A percentile compares a stretch with the other conserved stretches of the same genome.
Conservation (phyloP, 2,329 filamentous ascomycete species). For the Diplodia intermedia region DNA sequence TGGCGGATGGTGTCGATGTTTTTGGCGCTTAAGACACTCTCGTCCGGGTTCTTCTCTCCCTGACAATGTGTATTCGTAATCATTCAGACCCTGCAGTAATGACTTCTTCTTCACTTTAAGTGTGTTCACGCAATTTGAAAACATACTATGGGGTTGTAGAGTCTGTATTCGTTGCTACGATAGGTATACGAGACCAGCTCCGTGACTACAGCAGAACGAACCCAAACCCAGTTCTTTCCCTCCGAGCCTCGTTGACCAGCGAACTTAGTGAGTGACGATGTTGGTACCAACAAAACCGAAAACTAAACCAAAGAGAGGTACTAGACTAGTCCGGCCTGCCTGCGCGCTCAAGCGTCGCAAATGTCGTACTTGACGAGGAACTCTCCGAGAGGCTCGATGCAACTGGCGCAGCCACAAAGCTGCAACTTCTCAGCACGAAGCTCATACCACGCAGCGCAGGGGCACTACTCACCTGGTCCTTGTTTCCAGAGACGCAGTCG, state of each 20-base stretch:
- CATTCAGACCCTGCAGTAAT: too few species aligned
- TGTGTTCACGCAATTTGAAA: neutral
- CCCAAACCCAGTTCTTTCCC: neutral
- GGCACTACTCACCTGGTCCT: neutral
- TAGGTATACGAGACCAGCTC: neutral
- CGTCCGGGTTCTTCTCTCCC: too few species aligned
- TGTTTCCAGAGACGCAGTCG: neutral
- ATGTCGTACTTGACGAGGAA: neutral
- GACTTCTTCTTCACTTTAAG: too few species aligned
- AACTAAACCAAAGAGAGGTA: neutral
- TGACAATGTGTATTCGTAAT: too few species aligned
- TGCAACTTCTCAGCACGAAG: neutral
- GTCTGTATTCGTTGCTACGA: neutral
- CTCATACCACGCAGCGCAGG: neutral
- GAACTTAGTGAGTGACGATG: neutral
- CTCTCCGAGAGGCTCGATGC: neutral
- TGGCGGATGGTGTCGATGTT: too few species aligned
- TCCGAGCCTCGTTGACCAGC: neutral
- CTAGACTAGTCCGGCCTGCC: neutral
- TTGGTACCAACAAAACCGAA: neutral
- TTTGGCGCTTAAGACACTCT: too few species aligned
- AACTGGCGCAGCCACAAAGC: slow-evolving; percentile 6
- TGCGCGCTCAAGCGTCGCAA: neutral
- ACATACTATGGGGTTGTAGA: neutral
- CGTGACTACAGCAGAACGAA: neutral